Evolutionary conservation across 495 filamentous ascomycete species (phyloP), one percentile per base, ranked within the genome.

Genomic region (Penicillium canescens): DNA sequence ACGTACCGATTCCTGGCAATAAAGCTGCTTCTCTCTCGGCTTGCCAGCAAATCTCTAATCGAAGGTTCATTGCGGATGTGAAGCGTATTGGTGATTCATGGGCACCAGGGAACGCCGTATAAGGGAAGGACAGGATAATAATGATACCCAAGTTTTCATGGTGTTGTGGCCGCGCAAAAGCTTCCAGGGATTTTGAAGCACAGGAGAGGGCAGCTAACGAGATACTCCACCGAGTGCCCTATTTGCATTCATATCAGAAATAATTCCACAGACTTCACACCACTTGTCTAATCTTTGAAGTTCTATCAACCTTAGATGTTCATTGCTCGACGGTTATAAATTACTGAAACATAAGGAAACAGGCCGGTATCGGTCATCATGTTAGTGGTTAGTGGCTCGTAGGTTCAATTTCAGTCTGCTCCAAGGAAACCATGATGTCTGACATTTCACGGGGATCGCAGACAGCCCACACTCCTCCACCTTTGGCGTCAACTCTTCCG

Each of bases 401-500:
- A 36, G 50, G 67, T 54, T 84, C 71, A 21, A 71, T 56, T 48
- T 93, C 88, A 1, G 89, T 93, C 61, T 87, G 80, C 55, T 94
- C 87, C 41, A 98, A 61, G 11, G 80, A 87, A 55, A 70, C 75
- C 16, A 96, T 66, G 11, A 88, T 85, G 46, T 86, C 82, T 52
- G 96, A 90, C 50, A 93, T 82, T 71, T 96, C 92, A 44, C 77
- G 82, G 21, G 91, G 88, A 67, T 89, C 84, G 35, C 82, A 92
- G 49, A 96, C 88, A n/a, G 88, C 91, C 88, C 92, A 96, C 0
- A 96, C 91, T 10, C 95, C 89, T 14, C 92, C 94, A 2, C 93
- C 92, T 64, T 90, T 91, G 28, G 89, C 81, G 20, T 80, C 75
- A 24, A 92, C 90, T 66, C 85, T 86, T 2, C 91, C 92, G 5